A percentile compares a stretch with the other conserved stretches of the same genome.
These are phyloP conservation scores for Pulveroboletus sp. DNA, from an alignment of 768 basidiomycete genomes.

Conservation along the genomic window DNA sequence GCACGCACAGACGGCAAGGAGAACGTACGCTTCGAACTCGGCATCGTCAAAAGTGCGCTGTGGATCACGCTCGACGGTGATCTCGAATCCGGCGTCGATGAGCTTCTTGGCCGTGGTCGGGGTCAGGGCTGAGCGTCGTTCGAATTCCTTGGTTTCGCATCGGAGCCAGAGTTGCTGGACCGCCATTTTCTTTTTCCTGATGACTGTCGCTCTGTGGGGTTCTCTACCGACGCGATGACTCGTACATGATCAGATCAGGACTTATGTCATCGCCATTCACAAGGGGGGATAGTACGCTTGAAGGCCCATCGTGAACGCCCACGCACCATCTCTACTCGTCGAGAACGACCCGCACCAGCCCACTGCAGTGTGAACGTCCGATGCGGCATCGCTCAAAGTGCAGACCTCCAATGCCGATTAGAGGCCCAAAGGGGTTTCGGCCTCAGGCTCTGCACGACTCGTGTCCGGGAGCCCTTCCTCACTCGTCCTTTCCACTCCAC, in stretches of 20 bases:
- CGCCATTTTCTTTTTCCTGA: background rate
- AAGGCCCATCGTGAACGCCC: too few relatives aligned
- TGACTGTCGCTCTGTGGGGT: background rate
- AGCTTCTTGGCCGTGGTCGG: constrained; percentile 87
- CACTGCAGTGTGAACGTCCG: too few relatives aligned
- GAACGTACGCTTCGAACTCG: constrained; percentile 84
- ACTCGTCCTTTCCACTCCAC: too few relatives aligned
- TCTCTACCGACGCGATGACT: background rate
- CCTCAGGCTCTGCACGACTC: too few relatives aligned
- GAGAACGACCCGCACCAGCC: too few relatives aligned
- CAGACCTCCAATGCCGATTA: too few relatives aligned
- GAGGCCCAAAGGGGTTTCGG: too few relatives aligned
- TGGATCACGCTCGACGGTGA: constrained; percentile 87
- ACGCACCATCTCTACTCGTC: too few relatives aligned
- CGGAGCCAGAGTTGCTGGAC: constrained; percentile 79
- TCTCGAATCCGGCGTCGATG: constrained; percentile 84
- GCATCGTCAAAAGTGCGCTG: constrained; percentile 92
- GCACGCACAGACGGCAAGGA: constrained; percentile 4
- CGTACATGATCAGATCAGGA: background rate
- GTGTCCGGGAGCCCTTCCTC: too few relatives aligned
- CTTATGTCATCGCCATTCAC: background rate
- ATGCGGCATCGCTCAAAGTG: too few relatives aligned
- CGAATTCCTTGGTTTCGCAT: constrained; percentile 95
- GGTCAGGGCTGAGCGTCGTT: constrained; percentile 88
- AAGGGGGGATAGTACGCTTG: too few relatives aligned